Base-by-base conservation (phyloP, 768 basidiomycete genomes). In the Termitomyces sp. region DNA sequence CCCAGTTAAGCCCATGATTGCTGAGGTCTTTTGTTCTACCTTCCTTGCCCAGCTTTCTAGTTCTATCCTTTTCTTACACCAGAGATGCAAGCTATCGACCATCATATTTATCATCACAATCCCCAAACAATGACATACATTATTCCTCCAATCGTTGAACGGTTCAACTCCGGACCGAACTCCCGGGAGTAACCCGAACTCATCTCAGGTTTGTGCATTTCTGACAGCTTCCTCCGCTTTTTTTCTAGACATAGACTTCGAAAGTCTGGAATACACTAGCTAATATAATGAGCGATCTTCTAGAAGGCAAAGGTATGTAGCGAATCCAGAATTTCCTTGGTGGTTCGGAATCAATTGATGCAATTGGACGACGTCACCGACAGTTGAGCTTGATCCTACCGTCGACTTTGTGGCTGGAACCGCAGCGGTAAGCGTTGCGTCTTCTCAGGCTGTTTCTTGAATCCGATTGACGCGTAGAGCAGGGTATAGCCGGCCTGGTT, bases 321-420 rank as follows among this genome's bases (percentile, higher is more conserved):
- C 18, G 5, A 27, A 27, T 13, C 2, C 50, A 14, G 6, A n/a
- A 6, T 46, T 22, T 14, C 14, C 4, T 24, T 3, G 20, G 34
- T 7, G 33, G 20, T n/a, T 47, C 46, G 46, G n/a, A 53, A 30
- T 39, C 39, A 54, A 24, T 24, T 39, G 10, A 39, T 20, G 18
- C 39, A 12, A 32, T n/a, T 51, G 49, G 30, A 53, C 48, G 49
- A 50, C 42, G 42, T 54, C 53, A 34, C 32, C 18, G 30, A 12
- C 33, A 55, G 53, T 55, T n/a, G 53, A 55, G 12, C 77, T 86
- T 40, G 77, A 85, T 64, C 88, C 90, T 2, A 81, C 81, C 2
- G 69, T 91, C 22, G 90, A 95, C 68, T 93, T 94, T 69, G 68
- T 84, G 42, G 91, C 91, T 5, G 93, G 93, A 5, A 91, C 91